Base-by-base conservation (phyloP, 306 rosid species). In the Dalbergia cultrata region DNA sequence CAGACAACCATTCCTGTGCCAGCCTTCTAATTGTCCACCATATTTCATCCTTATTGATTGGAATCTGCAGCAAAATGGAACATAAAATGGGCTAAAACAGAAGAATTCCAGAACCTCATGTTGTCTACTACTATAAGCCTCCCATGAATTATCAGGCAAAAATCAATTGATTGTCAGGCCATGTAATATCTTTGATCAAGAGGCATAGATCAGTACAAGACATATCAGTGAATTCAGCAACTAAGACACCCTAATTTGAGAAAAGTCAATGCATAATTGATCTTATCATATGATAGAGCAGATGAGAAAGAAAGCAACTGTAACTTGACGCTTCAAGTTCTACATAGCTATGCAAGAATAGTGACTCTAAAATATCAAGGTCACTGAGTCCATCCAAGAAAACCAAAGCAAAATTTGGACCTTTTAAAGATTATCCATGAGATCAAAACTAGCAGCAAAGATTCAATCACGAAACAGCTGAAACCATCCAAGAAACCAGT, bases 41-140 rank as follows among this genome's bases (percentile, higher is more conserved):
- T 26, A 26, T 26, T 26, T 2, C 31, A 2, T 26, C 31, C 31
- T 26, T 26, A 2, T 26, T 26, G 31, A 26, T 26, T 2, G 31
- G 31, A 26, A 26, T 82, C 99, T 96, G 54, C 85, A 90, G 7
- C 71, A 52, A 37, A 57, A 85, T n/a, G 14, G 22, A 31, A 50
- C 17, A 35, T 35, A 71, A 6, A 43, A 58, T 59, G 13, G 35
- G 33, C 74, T 21, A 50, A 50, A 50, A 14, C 11, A 45, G 17
- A 3, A 49, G 13, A 49, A 49, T 3, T 60, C 62, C 54, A 59
- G 49, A 74, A 37, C 64, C 45, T 54, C 22, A 4, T 50, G 31
- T 8, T 13, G 37, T 66, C 43, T 50, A 76, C 13, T 14, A 37
- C 79, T 34, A 21, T 21, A 26, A 43, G 59, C 49, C 11, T 74